phyloP scores from a whole-genome alignment of 2,329 filamentous ascomycete species.

The Herpotrichia juniperi region DNA sequence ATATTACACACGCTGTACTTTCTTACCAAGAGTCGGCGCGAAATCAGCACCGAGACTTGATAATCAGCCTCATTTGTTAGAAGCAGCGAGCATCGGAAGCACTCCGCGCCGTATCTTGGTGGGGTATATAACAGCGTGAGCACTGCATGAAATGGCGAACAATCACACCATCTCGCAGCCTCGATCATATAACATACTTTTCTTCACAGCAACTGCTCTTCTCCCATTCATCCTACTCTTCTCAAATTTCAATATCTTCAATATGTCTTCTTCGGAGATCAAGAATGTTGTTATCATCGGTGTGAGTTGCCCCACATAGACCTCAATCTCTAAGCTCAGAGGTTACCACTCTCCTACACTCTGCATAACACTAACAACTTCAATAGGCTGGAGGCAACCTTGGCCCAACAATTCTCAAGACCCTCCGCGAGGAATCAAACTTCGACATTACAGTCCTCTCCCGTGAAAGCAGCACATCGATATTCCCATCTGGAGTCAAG shows the following conservation, averaged over 20 bases:
- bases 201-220: slow-evolving; percentile 6
- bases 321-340: slow-evolving; percentile 17
- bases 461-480: slow-evolving; percentile 53
- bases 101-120: slow-evolving; percentile 4
- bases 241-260: slow-evolving; percentile 7
- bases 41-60: background rate
- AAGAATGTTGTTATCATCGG: slow-evolving; percentile 54
- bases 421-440: slow-evolving; percentile 47
- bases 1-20: background rate
- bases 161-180: slow-evolving; percentile 12
- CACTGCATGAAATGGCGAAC: slow-evolving; percentile 10
- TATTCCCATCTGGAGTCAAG: slow-evolving; percentile 47
- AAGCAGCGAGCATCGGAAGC: too few relatives aligned
- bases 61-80: background rate
- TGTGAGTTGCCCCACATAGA: slow-evolving; percentile 30
- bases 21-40: background rate
- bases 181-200: background rate
- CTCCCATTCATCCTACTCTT: slow-evolving; percentile 10
- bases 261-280: slow-evolving; percentile 38
- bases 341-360: background rate
- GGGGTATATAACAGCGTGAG: slow-evolving; percentile 5
- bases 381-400: slow-evolving; percentile 49
- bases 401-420: slow-evolving; percentile 48
- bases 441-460: slow-evolving; percentile 64
- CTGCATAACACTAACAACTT: slow-evolving; percentile 14